These are phyloP conservation scores for Phytophthora multivora DNA, from an alignment of 352 stramenopile genomes.

Conservation along the genomic window DNA sequence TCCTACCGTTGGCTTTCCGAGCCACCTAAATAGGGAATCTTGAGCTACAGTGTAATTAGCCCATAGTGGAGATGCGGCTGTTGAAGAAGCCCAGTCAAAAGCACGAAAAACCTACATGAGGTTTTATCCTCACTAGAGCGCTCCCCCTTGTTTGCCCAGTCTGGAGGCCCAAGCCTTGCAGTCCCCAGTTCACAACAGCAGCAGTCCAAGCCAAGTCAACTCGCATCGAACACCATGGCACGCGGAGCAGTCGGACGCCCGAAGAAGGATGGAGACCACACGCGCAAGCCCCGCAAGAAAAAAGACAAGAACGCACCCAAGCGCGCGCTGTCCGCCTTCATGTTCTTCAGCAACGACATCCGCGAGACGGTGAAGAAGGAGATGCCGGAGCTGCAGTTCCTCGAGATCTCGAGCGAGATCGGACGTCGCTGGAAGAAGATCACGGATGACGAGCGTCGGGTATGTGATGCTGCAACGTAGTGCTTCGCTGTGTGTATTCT, in stretches of 20 bases:
- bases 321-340: constrained; percentile 89
- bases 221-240: constrained; percentile 51
- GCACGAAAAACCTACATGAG: constrained; percentile 14
- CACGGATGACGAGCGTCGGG: constrained; percentile 60
- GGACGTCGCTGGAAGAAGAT: constrained; percentile 85
- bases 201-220: constrained; percentile 51
- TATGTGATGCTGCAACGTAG: constrained; percentile 23
- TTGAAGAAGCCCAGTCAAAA: constrained; percentile 9
- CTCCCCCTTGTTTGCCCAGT: neutral
- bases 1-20: constrained; percentile 3
- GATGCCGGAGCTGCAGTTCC: constrained; percentile 85
- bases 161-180: constrained; percentile 8
- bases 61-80: constrained; percentile 30
- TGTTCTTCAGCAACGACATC: constrained; percentile 93
- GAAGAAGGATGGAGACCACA: constrained; percentile 71
- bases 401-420: constrained; percentile 89
- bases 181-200: constrained; percentile 46
- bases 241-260: constrained; percentile 59
- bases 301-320: constrained; percentile 93
- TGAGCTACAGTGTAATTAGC: constrained; percentile 29
- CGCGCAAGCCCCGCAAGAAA: constrained; percentile 87
- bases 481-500: neutral
- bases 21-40: constrained; percentile 31
- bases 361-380: constrained; percentile 89
- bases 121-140: neutral